Base-by-base conservation (phyloP, 2,329 filamentous ascomycete species). In the Talaromyces pinophilus region DNA sequence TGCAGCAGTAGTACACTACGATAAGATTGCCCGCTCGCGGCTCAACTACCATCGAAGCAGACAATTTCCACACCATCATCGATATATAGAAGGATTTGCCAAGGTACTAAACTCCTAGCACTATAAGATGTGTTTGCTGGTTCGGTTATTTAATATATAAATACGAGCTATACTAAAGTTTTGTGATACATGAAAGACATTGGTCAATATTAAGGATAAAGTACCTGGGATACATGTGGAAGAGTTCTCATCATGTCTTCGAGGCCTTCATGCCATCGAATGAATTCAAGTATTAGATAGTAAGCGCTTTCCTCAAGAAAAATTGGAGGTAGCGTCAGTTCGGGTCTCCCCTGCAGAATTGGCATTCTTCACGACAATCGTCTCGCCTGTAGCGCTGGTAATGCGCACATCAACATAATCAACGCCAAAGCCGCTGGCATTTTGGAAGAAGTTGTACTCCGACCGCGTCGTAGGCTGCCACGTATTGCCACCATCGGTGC, bases 401-500 rank as follows among this genome's bases (percentile, higher is more conserved):
- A 89, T 80, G 67, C 81, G 82, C 42, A 90, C 80, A 69, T 85
- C 81, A 1, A 89, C 85, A 2, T 75, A 82, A 8, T 80, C 75
- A 0, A 81, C 82, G 0, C 86, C 85, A 70, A 87, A 88, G 0
- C 88, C 88, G 66, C 81, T 79, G 0, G 78, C 66, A 70, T 87
- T 82, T 80, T 89, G 83, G 55, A 90, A 90, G 78, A 83, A 90
- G 81, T 90, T 86, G 74, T 87, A 87, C 33, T 79, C 75, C 65
- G 81, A 75, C 59, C 88, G 80, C 2, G 78, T 80, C 0, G 87
- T 88, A n/a, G 73, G 60, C 74, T 83, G 75, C 87, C 87, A 90
- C 15, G 84, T 85, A 63, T 71, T 81, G 19, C 87, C 87, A 11
- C 84, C 82, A 71, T 90, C 84, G 19, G 82, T 86, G 67, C 84